A percentile compares a stretch with the other conserved stretches of the same genome.
Conservation (phyloP, 257 asterid genomes). For the Solanum pinnatisectum region DNA sequence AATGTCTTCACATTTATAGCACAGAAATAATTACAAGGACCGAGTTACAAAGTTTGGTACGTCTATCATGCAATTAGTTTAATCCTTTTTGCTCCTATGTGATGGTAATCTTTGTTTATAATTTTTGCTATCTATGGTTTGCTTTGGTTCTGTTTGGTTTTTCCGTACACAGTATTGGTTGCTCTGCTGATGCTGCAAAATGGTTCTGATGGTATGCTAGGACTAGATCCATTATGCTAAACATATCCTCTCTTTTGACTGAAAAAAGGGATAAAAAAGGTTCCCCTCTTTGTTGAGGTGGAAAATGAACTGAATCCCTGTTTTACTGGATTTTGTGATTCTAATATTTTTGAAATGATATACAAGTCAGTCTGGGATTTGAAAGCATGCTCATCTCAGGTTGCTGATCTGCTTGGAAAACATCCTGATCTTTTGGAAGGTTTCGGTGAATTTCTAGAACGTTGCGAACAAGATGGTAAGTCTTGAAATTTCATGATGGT, state of each 20-base stretch:
- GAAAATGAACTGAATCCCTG: neutral
- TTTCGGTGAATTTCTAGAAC: slow-evolving; percentile 76
- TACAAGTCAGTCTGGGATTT: neutral
- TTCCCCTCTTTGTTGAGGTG: neutral
- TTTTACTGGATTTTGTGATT: neutral
- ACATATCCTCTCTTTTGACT: neutral
- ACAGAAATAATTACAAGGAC: slow-evolving; percentile 84
- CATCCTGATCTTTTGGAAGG: slow-evolving; percentile 94
- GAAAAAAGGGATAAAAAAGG: neutral
- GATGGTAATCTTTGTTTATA: neutral
- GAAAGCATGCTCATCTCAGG: slow-evolving; percentile 31
- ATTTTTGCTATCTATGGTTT: neutral
- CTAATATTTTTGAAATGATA: neutral
- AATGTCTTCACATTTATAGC: slow-evolving; percentile 93
- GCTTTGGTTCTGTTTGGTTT: neutral
- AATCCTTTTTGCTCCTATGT: neutral
- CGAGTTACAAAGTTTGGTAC: slow-evolving; percentile 82
- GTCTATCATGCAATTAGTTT: slow-evolving; percentile 1
- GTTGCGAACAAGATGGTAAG: slow-evolving; percentile 79
- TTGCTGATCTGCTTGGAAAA: slow-evolving; percentile 76
- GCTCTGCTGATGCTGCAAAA: neutral
- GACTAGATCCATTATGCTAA: neutral
- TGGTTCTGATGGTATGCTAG: neutral
- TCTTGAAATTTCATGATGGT: slow-evolving; percentile 7
- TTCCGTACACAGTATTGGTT: neutral